Evolutionary conservation across 108 stramenopile species (phyloP).

Genomic region (Hondaea fermentalgiana): DNA sequence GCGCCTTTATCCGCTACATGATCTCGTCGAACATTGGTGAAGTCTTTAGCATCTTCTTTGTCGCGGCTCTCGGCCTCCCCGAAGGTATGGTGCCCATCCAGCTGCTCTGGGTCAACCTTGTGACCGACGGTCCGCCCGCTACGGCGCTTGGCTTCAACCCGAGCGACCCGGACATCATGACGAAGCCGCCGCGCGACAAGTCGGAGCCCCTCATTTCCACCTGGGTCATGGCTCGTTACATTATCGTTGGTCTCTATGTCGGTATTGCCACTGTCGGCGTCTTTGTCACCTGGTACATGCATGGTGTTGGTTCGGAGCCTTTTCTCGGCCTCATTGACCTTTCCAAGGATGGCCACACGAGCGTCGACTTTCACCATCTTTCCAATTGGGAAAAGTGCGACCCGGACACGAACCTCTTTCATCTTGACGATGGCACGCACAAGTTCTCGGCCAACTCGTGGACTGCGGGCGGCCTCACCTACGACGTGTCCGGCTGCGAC

Average conservation of each 20-base stretch:
- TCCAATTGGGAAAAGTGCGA: constrained; percentile 35
- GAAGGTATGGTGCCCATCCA: constrained; percentile 1
- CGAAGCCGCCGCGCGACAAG: constrained; percentile 32
- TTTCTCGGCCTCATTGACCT: not conserved
- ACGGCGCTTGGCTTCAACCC: constrained; percentile 57
- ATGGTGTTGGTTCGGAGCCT: constrained; percentile 4
- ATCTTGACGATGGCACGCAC: not conserved
- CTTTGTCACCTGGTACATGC: constrained; percentile 58
- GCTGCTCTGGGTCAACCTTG: constrained; percentile 46
- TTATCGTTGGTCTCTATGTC: constrained; percentile 47
- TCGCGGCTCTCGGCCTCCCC: constrained; percentile 19
- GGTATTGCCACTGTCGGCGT: constrained; percentile 49
- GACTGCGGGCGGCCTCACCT: not conserved
- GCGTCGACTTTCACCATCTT: constrained; percentile 38
- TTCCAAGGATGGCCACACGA: not conserved
- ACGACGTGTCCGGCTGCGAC: constrained; percentile 30
- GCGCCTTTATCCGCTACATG: constrained; percentile 41
- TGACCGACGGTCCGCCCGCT: constrained; percentile 54
- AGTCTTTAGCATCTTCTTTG: constrained; percentile 22
- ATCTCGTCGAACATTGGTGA: constrained; percentile 22
- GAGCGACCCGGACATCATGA: constrained; percentile 49
- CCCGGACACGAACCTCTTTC: constrained; percentile 18
- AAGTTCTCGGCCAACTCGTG: not conserved
- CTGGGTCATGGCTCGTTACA: constrained; percentile 34
- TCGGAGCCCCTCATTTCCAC: not conserved